Evolutionary conservation across 805 yeast species (phyloP).

Genomic region (Grigorovia jiainica): DNA sequence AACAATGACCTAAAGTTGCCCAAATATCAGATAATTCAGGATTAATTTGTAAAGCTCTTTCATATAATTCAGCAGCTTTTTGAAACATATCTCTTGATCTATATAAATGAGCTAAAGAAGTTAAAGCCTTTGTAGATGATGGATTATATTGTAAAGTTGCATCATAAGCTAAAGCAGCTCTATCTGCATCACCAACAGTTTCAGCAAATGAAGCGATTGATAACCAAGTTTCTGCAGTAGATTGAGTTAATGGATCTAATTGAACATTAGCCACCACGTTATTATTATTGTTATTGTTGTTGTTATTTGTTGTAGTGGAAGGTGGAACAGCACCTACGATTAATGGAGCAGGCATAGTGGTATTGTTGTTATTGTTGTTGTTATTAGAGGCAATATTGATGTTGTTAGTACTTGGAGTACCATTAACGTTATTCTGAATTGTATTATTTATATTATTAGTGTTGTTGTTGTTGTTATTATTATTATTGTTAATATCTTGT

Average conservation of each 20-base stretch:
- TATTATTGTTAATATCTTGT: background rate
- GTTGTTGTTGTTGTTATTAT: background rate
- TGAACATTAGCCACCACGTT: conserved; percentile 9
- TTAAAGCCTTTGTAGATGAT: conserved; percentile 73
- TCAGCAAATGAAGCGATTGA: conserved; percentile 88
- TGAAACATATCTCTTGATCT: conserved; percentile 84
- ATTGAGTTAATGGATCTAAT: conserved; percentile 32
- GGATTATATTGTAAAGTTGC: conserved; percentile 81
- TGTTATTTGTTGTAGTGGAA: background rate
- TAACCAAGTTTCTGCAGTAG: conserved; percentile 78
- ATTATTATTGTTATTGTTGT: background rate
- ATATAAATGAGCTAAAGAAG: conserved; percentile 79
- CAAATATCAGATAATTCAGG: conserved; percentile 93
- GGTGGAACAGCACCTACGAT: too few species aligned
- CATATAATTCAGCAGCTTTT: conserved; percentile 90
- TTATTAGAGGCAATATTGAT: background rate
- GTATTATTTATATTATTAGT: background rate
- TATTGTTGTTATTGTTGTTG: background rate
- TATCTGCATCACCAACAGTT: conserved; percentile 75
- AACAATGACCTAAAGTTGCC: conserved; percentile 96
- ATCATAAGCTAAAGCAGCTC: conserved; percentile 83
- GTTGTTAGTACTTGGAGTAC: background rate
- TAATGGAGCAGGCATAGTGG: background rate
- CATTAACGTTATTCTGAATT: too few species aligned
- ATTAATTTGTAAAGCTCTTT: conserved; percentile 69